Evolutionary conservation across 73 alveolate genomes (phyloP).

Genomic region (Uronychia setigera): DNA sequence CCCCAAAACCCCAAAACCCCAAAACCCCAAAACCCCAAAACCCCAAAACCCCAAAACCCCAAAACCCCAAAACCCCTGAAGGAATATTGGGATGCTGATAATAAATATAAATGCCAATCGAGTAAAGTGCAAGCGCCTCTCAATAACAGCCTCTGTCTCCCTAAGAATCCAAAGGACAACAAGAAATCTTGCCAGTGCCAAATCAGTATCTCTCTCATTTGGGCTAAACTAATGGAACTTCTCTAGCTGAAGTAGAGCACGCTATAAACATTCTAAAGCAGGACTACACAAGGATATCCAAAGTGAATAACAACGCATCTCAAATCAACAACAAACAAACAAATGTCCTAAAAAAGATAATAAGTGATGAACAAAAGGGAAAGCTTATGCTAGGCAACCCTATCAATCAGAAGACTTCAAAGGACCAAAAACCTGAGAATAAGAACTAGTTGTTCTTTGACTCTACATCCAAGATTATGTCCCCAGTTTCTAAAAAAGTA

Average conservation of each 20-base stretch:
- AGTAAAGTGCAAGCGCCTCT: not conserved
- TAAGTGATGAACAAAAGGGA: not conserved
- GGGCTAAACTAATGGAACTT: not conserved
- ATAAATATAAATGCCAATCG: not conserved
- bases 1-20: too few relatives aligned
- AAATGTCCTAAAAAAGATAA: not conserved
- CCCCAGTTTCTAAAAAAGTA: not conserved
- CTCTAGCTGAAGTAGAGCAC: not conserved
- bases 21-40: too few relatives aligned
- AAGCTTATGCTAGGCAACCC: not conserved
- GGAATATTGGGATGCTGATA: too few relatives aligned
- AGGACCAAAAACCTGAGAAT: not conserved
- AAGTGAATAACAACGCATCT: too few relatives aligned
- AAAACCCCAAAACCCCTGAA: too few relatives aligned
- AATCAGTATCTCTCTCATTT: not conserved
- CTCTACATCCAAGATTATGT: not conserved
- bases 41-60: too few relatives aligned
- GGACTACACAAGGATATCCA: not conserved
- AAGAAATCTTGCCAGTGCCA: not conserved
- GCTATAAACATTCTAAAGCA: not conserved
- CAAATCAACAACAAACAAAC: not conserved
- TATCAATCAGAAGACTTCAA: not conserved
- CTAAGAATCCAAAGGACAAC: not conserved
- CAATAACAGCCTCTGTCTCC: too few relatives aligned
- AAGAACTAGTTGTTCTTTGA: too few relatives aligned